A percentile compares a stretch with the other conserved stretches of the same genome.
These are phyloP conservation scores for Wickerhamomyces pijperi DNA, from an alignment of 805 yeast genomes.

Conservation along the genomic window DNA sequence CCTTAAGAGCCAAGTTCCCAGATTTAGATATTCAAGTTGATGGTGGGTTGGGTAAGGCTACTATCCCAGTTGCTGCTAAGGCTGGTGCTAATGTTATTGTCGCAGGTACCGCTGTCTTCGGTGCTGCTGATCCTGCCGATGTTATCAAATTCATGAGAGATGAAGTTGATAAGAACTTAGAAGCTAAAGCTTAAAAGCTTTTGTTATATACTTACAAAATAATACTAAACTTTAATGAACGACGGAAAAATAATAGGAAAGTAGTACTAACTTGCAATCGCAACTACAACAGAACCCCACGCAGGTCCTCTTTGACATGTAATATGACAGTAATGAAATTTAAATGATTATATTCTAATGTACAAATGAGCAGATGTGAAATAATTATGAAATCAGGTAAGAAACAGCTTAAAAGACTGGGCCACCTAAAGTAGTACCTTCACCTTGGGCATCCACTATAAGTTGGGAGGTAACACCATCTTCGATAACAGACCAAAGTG, in stretches of 20 bases:
- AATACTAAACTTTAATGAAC: too few relatives aligned
- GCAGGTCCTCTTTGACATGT: too few relatives aligned
- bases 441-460: slow-evolving; percentile 35
- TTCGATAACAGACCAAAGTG: slow-evolving; percentile 64
- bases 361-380: slow-evolving; percentile 1
- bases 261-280: too few relatives aligned
- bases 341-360: neutral
- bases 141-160: slow-evolving; percentile 61
- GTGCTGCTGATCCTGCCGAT: slow-evolving; percentile 67
- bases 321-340: too few relatives aligned
- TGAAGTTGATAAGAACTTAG: slow-evolving; percentile 42
- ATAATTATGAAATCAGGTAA: slow-evolving; percentile 8
- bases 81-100: slow-evolving; percentile 98
- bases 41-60: slow-evolving; percentile 86
- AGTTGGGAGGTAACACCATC: slow-evolving; percentile 39
- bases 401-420: slow-evolving; percentile 36
- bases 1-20: slow-evolving; percentile 64
- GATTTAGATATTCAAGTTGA: slow-evolving; percentile 86
- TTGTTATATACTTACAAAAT: too few relatives aligned
- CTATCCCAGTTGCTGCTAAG: slow-evolving; percentile 78
- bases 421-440: slow-evolving; percentile 80
- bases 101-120: slow-evolving; percentile 92
- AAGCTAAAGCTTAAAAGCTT: too few relatives aligned
- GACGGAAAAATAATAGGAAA: too few relatives aligned
- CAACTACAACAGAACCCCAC: too few relatives aligned